Evolutionary conservation across 768 basidiomycete species (phyloP), one percentile per base, ranked within the genome.

Genomic region (Lactarius hengduanensis): DNA sequence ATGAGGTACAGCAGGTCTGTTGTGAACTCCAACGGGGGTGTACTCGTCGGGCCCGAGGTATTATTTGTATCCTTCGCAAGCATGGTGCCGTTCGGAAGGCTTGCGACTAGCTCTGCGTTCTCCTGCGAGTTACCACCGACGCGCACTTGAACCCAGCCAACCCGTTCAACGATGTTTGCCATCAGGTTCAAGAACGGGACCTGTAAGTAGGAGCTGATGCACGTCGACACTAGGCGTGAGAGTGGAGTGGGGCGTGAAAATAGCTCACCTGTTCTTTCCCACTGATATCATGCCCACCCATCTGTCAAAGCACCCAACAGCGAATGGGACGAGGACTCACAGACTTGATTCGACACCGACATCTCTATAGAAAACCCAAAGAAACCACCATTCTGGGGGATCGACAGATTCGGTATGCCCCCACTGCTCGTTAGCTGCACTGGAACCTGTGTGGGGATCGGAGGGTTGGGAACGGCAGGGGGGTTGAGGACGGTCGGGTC

Each of bases 111-210:
- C 4, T 76, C 76, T 9, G 80, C 87, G 7, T 78, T 82, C 61
- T 94, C 92, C 73, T 93, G 92, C 0, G 88, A 87, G 75, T 93
- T 94, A 43, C 91, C 91, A 36, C 92, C 91, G 0, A 93, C 80
- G 57, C 91, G 85, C 20, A 92, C 75, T 15, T 81, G 76, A 13
- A 90, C 84, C 1, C 76, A 72, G 2, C 91, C 90, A 1, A 84
- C 83, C 30, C 92, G 82, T 70, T 84, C 80, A 43, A 79, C 78
- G 9, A 94, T 77, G 67, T 90, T 89, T 9, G 84, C 80, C 81
- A 94, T 84, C 26, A 92, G 80, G 73, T 94, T 94, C 16, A 93
- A 81, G 77, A 93, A 91, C 0, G 86, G 81, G 50, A 88, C 82
- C 59, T 83, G 80, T 22, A 86, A 70, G 32, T 79, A 77, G 3